A percentile compares a stretch with the other conserved stretches of the same genome.
Conservation (phyloP, 1,139 yeast genomes). For the Yamadazyma buinensis region DNA sequence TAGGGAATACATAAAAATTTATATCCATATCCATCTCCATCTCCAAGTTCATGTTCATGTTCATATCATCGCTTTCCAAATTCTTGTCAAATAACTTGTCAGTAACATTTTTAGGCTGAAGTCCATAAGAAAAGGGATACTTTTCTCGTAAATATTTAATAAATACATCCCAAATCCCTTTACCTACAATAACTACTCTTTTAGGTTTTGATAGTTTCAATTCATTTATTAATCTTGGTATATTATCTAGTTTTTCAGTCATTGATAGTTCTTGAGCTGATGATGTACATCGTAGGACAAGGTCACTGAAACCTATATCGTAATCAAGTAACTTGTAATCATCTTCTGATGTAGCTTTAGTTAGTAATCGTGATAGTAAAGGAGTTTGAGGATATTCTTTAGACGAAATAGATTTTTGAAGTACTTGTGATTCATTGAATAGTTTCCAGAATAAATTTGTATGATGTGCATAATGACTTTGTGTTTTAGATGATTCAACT, state of each 20-base stretch:
- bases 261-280: conserved; percentile 52
- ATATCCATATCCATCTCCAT: neutral
- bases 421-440: conserved; percentile 45
- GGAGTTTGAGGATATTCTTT: conserved; percentile 41
- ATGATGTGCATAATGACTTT: conserved; percentile 74
- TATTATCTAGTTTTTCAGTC: conserved; percentile 54
- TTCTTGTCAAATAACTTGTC: conserved; percentile 8
- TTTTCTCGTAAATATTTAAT: conserved; percentile 30
- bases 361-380: conserved; percentile 35
- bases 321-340: conserved; percentile 46
- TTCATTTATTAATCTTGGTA: conserved; percentile 48
- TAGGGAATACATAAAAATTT: conserved; percentile 58
- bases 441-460: conserved; percentile 71
- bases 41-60: too few species aligned
- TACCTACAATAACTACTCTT: conserved; percentile 61
- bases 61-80: too few species aligned
- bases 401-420: conserved; percentile 13
- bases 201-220: conserved; percentile 35
- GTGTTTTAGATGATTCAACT: conserved; percentile 54
- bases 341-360: conserved; percentile 48
- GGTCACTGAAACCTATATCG: conserved; percentile 67
- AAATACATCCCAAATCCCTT: conserved; percentile 74
- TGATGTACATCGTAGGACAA: conserved; percentile 62
- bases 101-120: conserved; percentile 24
- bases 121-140: conserved; percentile 51